These are phyloP conservation scores for Fusarium domesticum DNA, from an alignment of 2,329 filamentous ascomycete genomes.

Conservation along the genomic window DNA sequence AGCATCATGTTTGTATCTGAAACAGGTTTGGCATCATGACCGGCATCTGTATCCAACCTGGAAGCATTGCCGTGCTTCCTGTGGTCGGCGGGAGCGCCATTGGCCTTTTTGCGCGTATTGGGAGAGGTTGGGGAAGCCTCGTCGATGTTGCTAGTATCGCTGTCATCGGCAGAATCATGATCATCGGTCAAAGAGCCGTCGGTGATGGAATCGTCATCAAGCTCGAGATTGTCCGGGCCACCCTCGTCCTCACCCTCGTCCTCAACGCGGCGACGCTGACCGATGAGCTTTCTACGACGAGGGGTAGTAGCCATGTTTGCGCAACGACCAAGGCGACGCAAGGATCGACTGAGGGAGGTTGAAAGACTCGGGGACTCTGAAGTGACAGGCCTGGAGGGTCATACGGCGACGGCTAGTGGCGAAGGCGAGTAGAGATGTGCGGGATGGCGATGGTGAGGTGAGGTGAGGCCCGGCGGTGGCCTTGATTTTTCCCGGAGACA, in stretches of 20 bases:
- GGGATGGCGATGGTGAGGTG: constrained; percentile 16
- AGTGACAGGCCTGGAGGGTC: constrained; percentile 27
- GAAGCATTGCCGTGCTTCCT: constrained; percentile 35
- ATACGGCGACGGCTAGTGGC: constrained; percentile 28
- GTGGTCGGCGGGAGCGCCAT: constrained; percentile 40
- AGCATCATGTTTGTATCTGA: constrained; percentile 60
- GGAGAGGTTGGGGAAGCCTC: constrained; percentile 52
- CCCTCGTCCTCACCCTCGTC: constrained; percentile 70
- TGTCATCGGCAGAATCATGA: constrained; percentile 56
- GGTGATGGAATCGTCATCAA: constrained; percentile 64
- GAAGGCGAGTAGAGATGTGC: constrained; percentile 15
- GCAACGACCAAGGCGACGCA: constrained; percentile 27
- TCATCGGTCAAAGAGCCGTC: constrained; percentile 65
- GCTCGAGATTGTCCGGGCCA: constrained; percentile 52
- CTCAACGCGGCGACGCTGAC: constrained; percentile 64
- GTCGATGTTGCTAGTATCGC: constrained; percentile 62
- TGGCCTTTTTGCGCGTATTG: constrained; percentile 40
- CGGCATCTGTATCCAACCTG: constrained; percentile 37
- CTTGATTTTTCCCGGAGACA: too few species aligned
- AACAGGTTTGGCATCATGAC: constrained; percentile 33
- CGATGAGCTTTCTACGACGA: constrained; percentile 63
- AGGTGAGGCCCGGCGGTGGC: constrained; percentile 10
- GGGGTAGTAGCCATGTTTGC: constrained; percentile 39
- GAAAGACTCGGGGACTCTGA: constrained; percentile 27
- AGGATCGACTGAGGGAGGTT: constrained; percentile 31